Base-by-base conservation (phyloP, 768 basidiomycete species). In the Pulveroboletus ravenelii region DNA sequence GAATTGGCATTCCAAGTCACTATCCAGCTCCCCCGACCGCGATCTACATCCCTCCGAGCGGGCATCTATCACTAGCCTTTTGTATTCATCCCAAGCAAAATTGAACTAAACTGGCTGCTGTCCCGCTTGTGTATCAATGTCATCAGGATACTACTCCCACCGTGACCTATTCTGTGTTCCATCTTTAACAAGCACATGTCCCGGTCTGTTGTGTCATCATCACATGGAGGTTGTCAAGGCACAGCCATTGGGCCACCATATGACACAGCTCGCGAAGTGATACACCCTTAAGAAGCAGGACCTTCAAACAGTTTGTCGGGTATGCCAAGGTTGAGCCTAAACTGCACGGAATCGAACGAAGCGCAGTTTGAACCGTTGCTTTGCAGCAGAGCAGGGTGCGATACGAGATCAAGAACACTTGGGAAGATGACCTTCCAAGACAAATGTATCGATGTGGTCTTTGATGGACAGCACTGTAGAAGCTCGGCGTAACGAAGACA, bases 141-240 rank as follows among this genome's bases (percentile, higher is more conserved):
- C 9, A 81, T 82, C 45, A 89, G 71, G 56, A 87, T 74, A 62
- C 87, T 88, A 61, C 85, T 85, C 50, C 80, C 80, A 25, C 68
- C 72, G 45, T 80, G 77, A 17, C 84, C 86, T 57, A 81, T 58
- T 89, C 85, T 77, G 20, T 23, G 20, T 4, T 23, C n/a, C n/a
- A 84, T 80, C 64, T 84, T 80, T 66, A 86, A 87, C 8, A 82
- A 85, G 59, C 84, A 85, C 14, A 86, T 66, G 53, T 87, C 84
- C 84, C 85, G 58, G 40, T 6, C 43, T 52, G 47, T 31, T 37
- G 12, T 40, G 20, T 32, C 38, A 41, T 58, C 53, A 50, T 27
- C 39, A 43, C 34, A 14, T 9, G 13, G 34, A 7, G 15, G 17
- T 17, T 20, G 34, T 45, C 45, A 38, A 41, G 29, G 29, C 18